Conservation (phyloP, 148 eudicot species). For the Silene latifolia region DNA sequence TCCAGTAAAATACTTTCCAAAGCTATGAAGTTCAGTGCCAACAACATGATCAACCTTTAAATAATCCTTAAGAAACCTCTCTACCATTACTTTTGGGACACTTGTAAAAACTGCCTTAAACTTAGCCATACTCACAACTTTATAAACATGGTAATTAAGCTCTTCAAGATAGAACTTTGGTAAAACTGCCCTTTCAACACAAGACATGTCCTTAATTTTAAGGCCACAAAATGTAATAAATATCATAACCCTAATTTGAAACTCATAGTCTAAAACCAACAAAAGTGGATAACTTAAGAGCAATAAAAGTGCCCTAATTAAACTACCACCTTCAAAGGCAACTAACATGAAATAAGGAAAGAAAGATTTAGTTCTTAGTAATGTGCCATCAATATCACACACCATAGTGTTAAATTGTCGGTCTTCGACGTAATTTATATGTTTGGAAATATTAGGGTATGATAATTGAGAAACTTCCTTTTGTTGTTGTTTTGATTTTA, state of each 20-base stretch:
- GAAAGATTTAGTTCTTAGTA: conserved; percentile 57
- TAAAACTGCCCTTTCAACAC: conserved; percentile 67
- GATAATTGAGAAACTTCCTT: conserved; percentile 18
- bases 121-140: conserved; percentile 37
- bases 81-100: conserved; percentile 88
- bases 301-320: conserved; percentile 64
- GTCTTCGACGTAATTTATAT: not conserved
- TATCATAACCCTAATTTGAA: conserved; percentile 59
- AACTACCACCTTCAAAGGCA: conserved; percentile 92
- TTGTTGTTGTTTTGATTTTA: conserved; percentile 26
- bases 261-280: conserved; percentile 39
- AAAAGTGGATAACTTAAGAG: conserved; percentile 56
- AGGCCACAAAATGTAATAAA: conserved; percentile 93
- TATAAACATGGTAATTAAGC: conserved; percentile 51
- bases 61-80: conserved; percentile 73
- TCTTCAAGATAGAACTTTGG: conserved; percentile 90
- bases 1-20: conserved; percentile 54
- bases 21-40: conserved; percentile 64
- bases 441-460: conserved; percentile 35
- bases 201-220: conserved; percentile 47
- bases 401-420: conserved; percentile 49
- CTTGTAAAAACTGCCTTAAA: conserved; percentile 51
- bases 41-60: conserved; percentile 50
- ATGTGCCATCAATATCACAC: conserved; percentile 56
- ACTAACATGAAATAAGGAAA: conserved; percentile 94